Evolutionary conservation across 1,139 yeast species (phyloP), one percentile per base, ranked within the genome.

Genomic region (Protomyces inundatus): DNA sequence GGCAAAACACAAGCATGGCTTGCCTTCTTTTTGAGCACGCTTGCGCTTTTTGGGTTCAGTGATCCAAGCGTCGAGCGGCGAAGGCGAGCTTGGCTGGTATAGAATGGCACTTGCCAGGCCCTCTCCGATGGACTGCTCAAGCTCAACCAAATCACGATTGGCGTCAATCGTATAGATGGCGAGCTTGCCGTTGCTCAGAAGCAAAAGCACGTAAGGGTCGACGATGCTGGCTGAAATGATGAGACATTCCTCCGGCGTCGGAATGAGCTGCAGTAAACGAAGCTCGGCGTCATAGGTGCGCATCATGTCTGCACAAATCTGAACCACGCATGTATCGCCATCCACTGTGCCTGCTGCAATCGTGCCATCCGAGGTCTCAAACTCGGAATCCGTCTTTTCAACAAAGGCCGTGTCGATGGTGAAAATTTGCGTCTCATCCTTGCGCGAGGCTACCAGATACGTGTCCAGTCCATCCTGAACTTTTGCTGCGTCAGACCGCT

Each of bases 291-390:
- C 88, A 72, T 84, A 90, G 2, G 89, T 73, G 48, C 82, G 79
- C 48, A 90, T 80, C 66, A 84, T 85, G 55, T 82, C 81, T 0
- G 88, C 83, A 0, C 95, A 86, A 0, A 90, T 84, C 72, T 90
- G 97, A 14, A 89, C 81, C 56, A 89, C 83, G 67, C 83, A 80
- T 67, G 84, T 81, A 1, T 85, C 85, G 39, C 80, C 80, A 65
- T 82, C 79, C 66, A 87, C 75, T 64, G 83, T 84, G 51, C 84
- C 88, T 71, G 88, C 85, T 42, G 84, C 83, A 12, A 90, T 78
- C 0, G 96, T 90, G 10, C 81, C 77, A 50, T 84, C 85, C 65
- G 84, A 81, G 66, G 84, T 83, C 65, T 84, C 80, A 71, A 90
- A 87, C 67, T 84, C 86, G 56, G 84, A 82, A 12, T 85, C 80